Percentiles rank a stretch among this genome's conserved stretches.
Evolutionary conservation across 2,329 filamentous ascomycete species (phyloP).

Genomic region (Alternaria tenuissima): DNA sequence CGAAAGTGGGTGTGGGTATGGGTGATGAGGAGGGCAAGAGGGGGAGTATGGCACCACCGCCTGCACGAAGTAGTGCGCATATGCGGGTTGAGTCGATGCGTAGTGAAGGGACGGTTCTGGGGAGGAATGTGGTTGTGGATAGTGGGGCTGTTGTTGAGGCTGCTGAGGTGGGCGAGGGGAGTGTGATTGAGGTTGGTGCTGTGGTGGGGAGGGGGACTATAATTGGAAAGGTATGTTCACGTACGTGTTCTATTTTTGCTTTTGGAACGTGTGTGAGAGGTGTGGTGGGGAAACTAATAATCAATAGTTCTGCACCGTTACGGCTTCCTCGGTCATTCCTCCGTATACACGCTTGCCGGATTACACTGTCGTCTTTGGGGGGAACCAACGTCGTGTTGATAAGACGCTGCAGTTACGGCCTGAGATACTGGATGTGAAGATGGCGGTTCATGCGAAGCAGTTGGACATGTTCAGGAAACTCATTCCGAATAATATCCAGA

Average conservation of each 20-base stretch:
- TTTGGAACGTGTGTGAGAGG: constrained; percentile 9
- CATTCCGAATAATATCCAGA: constrained; percentile 48
- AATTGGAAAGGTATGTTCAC: constrained; percentile 55
- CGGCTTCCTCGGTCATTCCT: constrained; percentile 47
- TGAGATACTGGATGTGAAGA: constrained; percentile 40
- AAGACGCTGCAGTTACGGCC: constrained; percentile 46
- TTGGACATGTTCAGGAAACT: constrained; percentile 47
- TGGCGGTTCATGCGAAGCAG: constrained; percentile 45
- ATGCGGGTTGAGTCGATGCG: constrained; percentile 23
- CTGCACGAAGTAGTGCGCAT: constrained; percentile 16
- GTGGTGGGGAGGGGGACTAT: constrained; percentile 44
- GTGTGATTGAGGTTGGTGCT: constrained; percentile 44
- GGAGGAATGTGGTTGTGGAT: constrained; percentile 55
- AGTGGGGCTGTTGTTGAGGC: constrained; percentile 53
- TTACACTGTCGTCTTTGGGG: constrained; percentile 56
- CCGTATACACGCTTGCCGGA: constrained; percentile 53
- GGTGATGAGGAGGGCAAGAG: constrained; percentile 32
- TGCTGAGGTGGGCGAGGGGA: constrained; percentile 49
- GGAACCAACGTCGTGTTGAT: constrained; percentile 50
- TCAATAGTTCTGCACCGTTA: constrained; percentile 55
- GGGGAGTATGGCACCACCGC: constrained; percentile 20
- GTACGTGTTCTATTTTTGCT: background rate
- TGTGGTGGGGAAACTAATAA: background rate
- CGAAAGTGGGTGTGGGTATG: constrained; percentile 51
- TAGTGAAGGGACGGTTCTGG: constrained; percentile 49